Evolutionary conservation across 1,284 basidiomycete genomes (phyloP).

Genomic region (Amylostereum chailletii): DNA sequence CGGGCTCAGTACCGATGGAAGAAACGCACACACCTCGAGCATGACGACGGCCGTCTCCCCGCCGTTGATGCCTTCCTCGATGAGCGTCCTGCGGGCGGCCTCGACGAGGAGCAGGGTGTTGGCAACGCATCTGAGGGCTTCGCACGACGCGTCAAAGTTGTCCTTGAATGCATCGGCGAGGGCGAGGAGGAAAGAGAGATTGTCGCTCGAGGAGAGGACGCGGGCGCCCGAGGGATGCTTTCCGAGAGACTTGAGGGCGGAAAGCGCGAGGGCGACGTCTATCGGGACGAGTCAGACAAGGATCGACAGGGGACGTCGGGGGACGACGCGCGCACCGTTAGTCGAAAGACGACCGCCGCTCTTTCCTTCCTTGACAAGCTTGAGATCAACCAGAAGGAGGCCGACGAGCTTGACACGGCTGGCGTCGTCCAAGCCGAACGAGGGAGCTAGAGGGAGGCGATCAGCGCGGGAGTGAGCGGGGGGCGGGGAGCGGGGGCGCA

Average conservation of each 20-base stretch:
- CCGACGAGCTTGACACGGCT: constrained; percentile 43
- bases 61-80: constrained; percentile 51
- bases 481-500: constrained; percentile 15
- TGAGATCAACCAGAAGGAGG: constrained; percentile 53
- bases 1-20: neutral
- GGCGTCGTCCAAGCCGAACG: constrained; percentile 34
- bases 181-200: constrained; percentile 43
- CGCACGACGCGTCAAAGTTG: constrained; percentile 51
- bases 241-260: constrained; percentile 70
- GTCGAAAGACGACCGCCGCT: constrained; percentile 36
- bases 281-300: constrained; percentile 14
- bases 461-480: neutral
- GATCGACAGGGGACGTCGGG: constrained; percentile 7
- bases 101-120: constrained; percentile 68
- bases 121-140: constrained; percentile 68
- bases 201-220: constrained; percentile 44
- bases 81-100: constrained; percentile 46
- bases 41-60: constrained; percentile 46
- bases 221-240: constrained; percentile 64
- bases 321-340: constrained; percentile 32
- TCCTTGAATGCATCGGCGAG: constrained; percentile 39
- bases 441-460: constrained; percentile 22
- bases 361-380: constrained; percentile 24
- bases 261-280: constrained; percentile 57
- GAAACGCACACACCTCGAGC: constrained; percentile 45